Conservation (phyloP, 2,329 filamentous ascomycete genomes). For the Exophiala spinifera region DNA sequence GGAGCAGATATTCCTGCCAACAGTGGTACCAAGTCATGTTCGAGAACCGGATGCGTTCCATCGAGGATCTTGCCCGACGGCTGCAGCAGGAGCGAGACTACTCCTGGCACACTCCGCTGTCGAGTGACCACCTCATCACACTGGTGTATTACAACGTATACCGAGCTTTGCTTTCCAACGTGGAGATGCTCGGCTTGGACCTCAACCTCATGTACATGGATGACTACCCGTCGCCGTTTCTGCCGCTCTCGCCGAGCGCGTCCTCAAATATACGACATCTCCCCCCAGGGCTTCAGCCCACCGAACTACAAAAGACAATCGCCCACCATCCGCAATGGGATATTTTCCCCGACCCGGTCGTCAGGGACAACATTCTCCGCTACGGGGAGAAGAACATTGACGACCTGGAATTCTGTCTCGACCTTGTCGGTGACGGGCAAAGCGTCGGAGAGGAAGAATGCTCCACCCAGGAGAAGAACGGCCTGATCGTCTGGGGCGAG, state of each 20-base stretch:
- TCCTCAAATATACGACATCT: slow-evolving; percentile 23
- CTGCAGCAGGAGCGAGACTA: slow-evolving; percentile 4
- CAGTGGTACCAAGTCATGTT: slow-evolving; percentile 16
- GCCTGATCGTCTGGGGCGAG: slow-evolving; percentile 51
- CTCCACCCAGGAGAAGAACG: slow-evolving; percentile 27
- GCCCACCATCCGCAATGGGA: slow-evolving; percentile 44
- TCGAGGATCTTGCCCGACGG: slow-evolving; percentile 11
- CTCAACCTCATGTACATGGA: slow-evolving; percentile 24
- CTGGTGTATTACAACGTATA: slow-evolving; percentile 38
- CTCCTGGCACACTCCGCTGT: slow-evolving; percentile 22
- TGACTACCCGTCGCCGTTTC: slow-evolving; percentile 26
- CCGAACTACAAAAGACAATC: slow-evolving; percentile 36
- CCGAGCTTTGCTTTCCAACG: slow-evolving; percentile 34
- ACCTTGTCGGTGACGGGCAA: slow-evolving; percentile 34
- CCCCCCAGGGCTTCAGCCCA: slow-evolving; percentile 37
- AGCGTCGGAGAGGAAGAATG: neutral
- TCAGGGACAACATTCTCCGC: slow-evolving; percentile 42
- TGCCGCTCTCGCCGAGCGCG: slow-evolving; percentile 17
- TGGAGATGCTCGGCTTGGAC: slow-evolving; percentile 32
- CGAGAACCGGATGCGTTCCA: slow-evolving; percentile 4
- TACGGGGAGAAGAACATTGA: slow-evolving; percentile 34
- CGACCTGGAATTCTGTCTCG: slow-evolving; percentile 38
- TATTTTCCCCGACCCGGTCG: slow-evolving; percentile 37
- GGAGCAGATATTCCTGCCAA: slow-evolving; percentile 11
- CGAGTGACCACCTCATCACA: slow-evolving; percentile 35